phyloP scores from a whole-genome alignment of 345 rosid species.

The Populus nigra region DNA sequence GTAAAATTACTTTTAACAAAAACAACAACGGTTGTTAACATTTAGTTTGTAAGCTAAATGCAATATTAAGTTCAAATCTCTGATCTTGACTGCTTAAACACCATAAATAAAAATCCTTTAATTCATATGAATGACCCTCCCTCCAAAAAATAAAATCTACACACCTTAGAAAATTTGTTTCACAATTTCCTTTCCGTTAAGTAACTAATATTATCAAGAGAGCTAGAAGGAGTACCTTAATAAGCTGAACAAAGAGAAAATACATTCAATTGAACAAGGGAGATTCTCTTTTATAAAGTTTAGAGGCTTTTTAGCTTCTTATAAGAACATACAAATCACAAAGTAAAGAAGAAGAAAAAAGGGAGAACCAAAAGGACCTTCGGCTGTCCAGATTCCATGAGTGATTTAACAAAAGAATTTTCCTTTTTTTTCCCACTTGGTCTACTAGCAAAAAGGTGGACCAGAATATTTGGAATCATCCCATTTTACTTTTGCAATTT shows the following conservation, averaged over 20 bases:
- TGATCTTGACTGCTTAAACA: not conserved
- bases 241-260: not conserved
- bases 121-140: not conserved
- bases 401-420: not conserved
- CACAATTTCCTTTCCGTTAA: not conserved
- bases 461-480: conserved; percentile 24
- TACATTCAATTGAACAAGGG: not conserved
- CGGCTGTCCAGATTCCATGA: not conserved
- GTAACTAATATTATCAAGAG: not conserved
- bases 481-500: not conserved
- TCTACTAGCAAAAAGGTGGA: conserved; percentile 17
- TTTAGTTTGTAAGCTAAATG: not conserved
- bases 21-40: not conserved
- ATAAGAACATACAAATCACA: conserved; percentile 6
- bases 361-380: not conserved
- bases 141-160: not conserved
- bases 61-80: not conserved
- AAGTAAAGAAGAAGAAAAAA: not conserved
- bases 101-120: not conserved
- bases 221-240: not conserved
- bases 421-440: not conserved
- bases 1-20: not conserved
- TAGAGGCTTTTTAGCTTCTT: conserved; percentile 1
- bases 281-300: conserved; percentile 10
- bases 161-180: not conserved